phyloP scores from a whole-genome alignment of 345 rosid species.

The Cardamine resedifolia region DNA sequence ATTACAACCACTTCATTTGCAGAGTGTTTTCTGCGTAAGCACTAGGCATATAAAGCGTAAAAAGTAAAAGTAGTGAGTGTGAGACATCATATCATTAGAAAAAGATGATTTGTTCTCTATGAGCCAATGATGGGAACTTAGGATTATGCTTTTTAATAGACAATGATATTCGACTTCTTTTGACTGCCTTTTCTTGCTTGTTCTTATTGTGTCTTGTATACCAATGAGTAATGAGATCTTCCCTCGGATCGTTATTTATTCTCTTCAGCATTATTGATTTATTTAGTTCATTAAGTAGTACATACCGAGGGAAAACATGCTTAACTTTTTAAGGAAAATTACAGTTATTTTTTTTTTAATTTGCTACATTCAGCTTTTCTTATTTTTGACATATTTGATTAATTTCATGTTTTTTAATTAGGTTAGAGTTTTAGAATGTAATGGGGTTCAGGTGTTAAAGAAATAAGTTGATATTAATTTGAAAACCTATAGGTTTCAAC shows the following conservation, averaged over 20 bases:
- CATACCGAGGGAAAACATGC: neutral
- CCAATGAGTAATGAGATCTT: constrained; percentile 32
- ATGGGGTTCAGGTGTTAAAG: neutral
- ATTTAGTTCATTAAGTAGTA: neutral
- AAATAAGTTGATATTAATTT: too few species aligned
- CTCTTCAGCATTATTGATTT: constrained; percentile 11
- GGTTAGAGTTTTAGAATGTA: neutral
- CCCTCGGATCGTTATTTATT: constrained; percentile 28
- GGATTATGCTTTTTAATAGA: constrained; percentile 33
- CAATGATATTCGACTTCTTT: constrained; percentile 30
- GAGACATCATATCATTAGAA: constrained; percentile 37
- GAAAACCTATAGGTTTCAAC: too few species aligned
- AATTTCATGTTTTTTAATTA: neutral
- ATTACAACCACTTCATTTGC: constrained; percentile 7
- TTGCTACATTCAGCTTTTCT: neutral
- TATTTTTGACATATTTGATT: neutral
- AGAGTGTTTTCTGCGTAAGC: constrained; percentile 28
- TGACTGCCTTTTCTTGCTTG: constrained; percentile 27
- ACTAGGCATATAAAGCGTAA: constrained; percentile 20
- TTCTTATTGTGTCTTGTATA: constrained; percentile 22
- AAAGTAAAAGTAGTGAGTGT: constrained; percentile 23
- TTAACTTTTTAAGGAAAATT: neutral
- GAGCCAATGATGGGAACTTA: constrained; percentile 39
- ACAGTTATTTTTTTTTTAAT: neutral
- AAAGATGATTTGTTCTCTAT: constrained; percentile 26